Base-by-base conservation (phyloP, 1,284 basidiomycete species). In the Pisolithus thermaeus region DNA sequence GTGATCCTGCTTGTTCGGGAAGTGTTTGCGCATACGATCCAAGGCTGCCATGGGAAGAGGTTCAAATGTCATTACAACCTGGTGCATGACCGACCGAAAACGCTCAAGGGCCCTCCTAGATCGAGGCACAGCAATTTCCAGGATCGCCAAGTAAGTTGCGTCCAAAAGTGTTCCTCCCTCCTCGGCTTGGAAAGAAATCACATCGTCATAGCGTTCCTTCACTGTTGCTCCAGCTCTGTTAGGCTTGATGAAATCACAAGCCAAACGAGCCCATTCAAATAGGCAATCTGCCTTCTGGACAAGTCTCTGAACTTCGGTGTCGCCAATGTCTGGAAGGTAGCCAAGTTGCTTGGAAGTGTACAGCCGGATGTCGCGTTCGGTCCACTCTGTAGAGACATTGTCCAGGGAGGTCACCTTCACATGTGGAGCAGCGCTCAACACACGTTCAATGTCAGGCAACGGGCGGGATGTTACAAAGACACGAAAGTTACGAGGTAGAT, bases 241-340 rank as follows among this genome's bases (percentile, higher is more conserved):
- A 6, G 25, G 2, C 20, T 38, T 52, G 23, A 52, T 52, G 23
- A 30, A 53, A 0, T 39, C 27, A 7, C 37, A 53, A 3, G 50
- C 42, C 0, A 45, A 35, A 32, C 42, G 37, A 53, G 50, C 51
- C 52, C 52, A 53, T 32, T 52, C 42, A 36, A 52, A 52, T 4
- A 52, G 23, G 4, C 51, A 49, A 6, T 50, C 51, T 9, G 51
- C 23, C 22, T 50, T 51, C 20, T 44, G 4, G 11, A 27, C 39
- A 0, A 52, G 7, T 0, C 20, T 7, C 25, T 7, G 7, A 1
- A 48, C 23, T 7, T 30, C 25, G 1, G 2, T 12, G 4, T 11
- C 5, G 3, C 40, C 22, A 8, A 42, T 42, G 8, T 42, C 40
- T 14, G 12, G 8, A 23, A 42, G 20, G 23, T 14, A 8, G 9